These are phyloP conservation scores for Arabidopsis thaliana DNA, from an alignment of 345 rosid genomes.

Conservation along the genomic window DNA sequence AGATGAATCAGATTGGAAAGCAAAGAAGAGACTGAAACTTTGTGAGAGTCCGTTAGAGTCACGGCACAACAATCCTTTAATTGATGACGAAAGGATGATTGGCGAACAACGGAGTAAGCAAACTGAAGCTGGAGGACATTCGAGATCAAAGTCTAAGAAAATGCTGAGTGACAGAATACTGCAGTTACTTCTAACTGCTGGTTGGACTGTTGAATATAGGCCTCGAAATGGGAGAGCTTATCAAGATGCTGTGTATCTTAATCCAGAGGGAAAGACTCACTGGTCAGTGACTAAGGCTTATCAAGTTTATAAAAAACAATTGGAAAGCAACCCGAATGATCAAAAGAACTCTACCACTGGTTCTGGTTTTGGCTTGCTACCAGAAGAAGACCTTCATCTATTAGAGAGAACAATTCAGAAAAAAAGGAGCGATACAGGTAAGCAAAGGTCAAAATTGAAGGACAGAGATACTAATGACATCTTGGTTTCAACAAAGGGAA, in stretches of 20 bases:
- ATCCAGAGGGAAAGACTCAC: conserved; percentile 89
- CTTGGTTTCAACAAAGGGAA: conserved; percentile 45
- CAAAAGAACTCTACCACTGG: conserved; percentile 50
- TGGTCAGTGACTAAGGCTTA: conserved; percentile 96
- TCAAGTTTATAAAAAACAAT: conserved; percentile 57
- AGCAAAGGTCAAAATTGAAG: conserved; percentile 47
- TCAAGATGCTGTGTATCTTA: conserved; percentile 86
- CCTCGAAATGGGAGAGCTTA: conserved; percentile 67
- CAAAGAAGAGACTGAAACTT: conserved; percentile 22
- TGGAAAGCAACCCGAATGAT: conserved; percentile 51
- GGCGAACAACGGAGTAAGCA: conserved; percentile 30
- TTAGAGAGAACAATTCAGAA: conserved; percentile 54
- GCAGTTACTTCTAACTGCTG: conserved; percentile 73
- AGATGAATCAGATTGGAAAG: conserved; percentile 38
- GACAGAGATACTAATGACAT: conserved; percentile 40
- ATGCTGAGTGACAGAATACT: conserved; percentile 72
- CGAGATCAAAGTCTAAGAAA: conserved; percentile 52
- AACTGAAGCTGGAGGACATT: conserved; percentile 35
- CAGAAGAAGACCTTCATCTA: conserved; percentile 69
- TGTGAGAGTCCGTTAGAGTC: conserved; percentile 28
- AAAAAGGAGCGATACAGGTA: conserved; percentile 60
- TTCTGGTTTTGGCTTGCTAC: conserved; percentile 66
- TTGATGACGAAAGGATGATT: conserved; percentile 24
- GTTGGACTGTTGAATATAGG: conserved; percentile 85
- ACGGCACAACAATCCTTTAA: conserved; percentile 18